phyloP scores from a whole-genome alignment of 2,329 filamentous ascomycete genomes.

The Pyrenophora graminea region DNA sequence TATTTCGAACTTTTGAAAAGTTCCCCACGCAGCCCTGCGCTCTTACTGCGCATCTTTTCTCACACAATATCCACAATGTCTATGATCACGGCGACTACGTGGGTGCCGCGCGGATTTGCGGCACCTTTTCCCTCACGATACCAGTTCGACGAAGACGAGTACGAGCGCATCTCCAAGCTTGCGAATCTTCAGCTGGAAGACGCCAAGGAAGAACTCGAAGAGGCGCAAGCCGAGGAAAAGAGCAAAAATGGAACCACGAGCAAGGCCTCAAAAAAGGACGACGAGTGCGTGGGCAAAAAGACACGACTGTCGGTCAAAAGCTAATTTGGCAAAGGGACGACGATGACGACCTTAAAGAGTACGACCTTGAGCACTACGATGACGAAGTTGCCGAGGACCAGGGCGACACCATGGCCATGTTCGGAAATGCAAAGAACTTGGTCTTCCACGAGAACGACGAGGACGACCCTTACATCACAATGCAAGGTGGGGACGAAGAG shows the following conservation, averaged over 20 bases:
- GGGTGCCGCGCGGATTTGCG: slow-evolving; percentile 58
- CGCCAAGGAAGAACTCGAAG: slow-evolving; percentile 73
- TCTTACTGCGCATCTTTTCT: slow-evolving; percentile 12
- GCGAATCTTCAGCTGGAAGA: slow-evolving; percentile 78
- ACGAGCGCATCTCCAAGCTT: slow-evolving; percentile 55
- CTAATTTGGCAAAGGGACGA: slow-evolving; percentile 40
- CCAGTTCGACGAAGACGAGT: slow-evolving; percentile 57
- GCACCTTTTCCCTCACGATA: slow-evolving; percentile 56
- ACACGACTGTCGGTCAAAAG: not conserved
- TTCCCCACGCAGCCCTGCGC: slow-evolving; percentile 16
- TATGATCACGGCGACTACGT: slow-evolving; percentile 59
- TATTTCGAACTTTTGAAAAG: slow-evolving; percentile 22
- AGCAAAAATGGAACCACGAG: slow-evolving; percentile 36
- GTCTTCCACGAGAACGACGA: slow-evolving; percentile 94
- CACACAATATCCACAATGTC: slow-evolving; percentile 50
- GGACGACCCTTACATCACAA: slow-evolving; percentile 94
- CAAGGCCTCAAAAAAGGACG: slow-evolving; percentile 27
- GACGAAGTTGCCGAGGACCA: slow-evolving; percentile 74
- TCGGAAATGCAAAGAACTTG: slow-evolving; percentile 90
- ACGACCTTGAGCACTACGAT: slow-evolving; percentile 95
- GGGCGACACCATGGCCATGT: slow-evolving; percentile 82
- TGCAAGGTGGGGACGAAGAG: slow-evolving; percentile 69
- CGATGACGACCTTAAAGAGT: slow-evolving; percentile 92
- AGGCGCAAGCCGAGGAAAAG: slow-evolving; percentile 59
- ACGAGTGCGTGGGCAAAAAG: slow-evolving; percentile 20